Evolutionary conservation across 2,329 filamentous ascomycete species (phyloP).

Genomic region (Cladosporium sp.): DNA sequence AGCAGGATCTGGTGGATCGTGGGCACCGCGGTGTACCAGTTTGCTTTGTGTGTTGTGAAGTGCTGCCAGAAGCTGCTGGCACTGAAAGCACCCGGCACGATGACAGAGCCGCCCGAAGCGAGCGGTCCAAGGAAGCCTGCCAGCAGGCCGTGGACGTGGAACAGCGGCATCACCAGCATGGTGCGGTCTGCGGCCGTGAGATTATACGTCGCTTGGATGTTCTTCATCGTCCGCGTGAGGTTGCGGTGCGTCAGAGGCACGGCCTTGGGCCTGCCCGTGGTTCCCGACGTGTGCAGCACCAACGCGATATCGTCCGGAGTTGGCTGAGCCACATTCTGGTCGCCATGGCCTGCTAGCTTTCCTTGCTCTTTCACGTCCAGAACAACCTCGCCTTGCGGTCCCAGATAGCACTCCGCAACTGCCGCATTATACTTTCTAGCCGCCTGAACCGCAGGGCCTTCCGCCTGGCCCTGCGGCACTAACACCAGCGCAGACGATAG

Average conservation of each 20-base stretch:
- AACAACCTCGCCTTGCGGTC: slow-evolving; percentile 56
- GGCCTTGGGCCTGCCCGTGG: slow-evolving; percentile 78
- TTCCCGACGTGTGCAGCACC: slow-evolving; percentile 78
- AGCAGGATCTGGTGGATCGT: slow-evolving; percentile 88
- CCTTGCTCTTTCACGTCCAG: slow-evolving; percentile 73
- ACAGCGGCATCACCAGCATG: slow-evolving; percentile 83
- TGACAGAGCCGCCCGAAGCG: slow-evolving; percentile 67
- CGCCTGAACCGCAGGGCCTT: slow-evolving; percentile 67
- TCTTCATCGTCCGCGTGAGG: slow-evolving; percentile 74
- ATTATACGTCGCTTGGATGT: slow-evolving; percentile 72
- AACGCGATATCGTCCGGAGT: slow-evolving; percentile 72
- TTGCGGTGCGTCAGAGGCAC: slow-evolving; percentile 78
- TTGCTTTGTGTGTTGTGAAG: slow-evolving; percentile 67
- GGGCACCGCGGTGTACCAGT: slow-evolving; percentile 91
- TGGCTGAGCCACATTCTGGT: slow-evolving; percentile 46
- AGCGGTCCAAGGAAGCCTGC: slow-evolving; percentile 76
- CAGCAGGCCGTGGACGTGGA: slow-evolving; percentile 84
- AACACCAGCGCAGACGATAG: slow-evolving; percentile 72
- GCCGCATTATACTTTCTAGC: slow-evolving; percentile 73
- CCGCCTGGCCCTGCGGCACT: slow-evolving; percentile 62
- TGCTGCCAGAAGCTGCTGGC: slow-evolving; percentile 77
- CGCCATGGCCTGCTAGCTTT: slow-evolving; percentile 51
- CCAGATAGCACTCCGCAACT: slow-evolving; percentile 83
- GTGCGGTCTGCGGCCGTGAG: slow-evolving; percentile 67
- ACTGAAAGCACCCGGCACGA: slow-evolving; percentile 74